These are phyloP conservation scores for Shiraia sp. DNA, from an alignment of 2,329 filamentous ascomycete species.

Conservation along the genomic window DNA sequence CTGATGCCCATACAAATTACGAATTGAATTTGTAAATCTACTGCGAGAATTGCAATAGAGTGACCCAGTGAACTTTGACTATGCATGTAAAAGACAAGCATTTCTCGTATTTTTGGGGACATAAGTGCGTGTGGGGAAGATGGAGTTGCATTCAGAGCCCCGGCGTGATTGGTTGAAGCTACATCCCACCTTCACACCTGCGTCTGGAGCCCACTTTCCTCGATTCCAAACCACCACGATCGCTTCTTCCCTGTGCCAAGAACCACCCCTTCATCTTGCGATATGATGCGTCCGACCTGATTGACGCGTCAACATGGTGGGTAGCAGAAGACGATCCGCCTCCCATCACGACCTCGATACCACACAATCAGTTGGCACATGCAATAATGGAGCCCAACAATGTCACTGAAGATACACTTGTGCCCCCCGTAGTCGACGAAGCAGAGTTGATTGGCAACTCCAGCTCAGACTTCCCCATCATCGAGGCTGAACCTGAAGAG, in stretches of 20 bases:
- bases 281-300: conserved; percentile 27
- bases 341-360: conserved; percentile 12
- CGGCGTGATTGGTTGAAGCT: conserved; percentile 17
- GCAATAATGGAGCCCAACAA: conserved; percentile 32
- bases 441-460: conserved; percentile 41
- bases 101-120: no score
- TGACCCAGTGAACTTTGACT: no score
- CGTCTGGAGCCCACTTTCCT: conserved; percentile 11
- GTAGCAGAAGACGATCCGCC: conserved; percentile 13
- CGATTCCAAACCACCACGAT: conserved; percentile 4
- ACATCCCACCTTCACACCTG: conserved; percentile 14
- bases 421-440: conserved; percentile 43
- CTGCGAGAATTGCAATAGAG: no score
- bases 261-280: neutral
- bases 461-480: conserved; percentile 33
- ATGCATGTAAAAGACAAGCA: no score
- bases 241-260: neutral
- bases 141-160: conserved; percentile 1
- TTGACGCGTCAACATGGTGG: conserved; percentile 26
- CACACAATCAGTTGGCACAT: conserved; percentile 14
- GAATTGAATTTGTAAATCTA: no score
- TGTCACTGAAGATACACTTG: conserved; percentile 31
- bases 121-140: neutral
- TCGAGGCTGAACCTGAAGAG: conserved; percentile 36
- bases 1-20: neutral